phyloP scores from a whole-genome alignment of 768 basidiomycete species.

The Tricholoma furcatifolium region DNA sequence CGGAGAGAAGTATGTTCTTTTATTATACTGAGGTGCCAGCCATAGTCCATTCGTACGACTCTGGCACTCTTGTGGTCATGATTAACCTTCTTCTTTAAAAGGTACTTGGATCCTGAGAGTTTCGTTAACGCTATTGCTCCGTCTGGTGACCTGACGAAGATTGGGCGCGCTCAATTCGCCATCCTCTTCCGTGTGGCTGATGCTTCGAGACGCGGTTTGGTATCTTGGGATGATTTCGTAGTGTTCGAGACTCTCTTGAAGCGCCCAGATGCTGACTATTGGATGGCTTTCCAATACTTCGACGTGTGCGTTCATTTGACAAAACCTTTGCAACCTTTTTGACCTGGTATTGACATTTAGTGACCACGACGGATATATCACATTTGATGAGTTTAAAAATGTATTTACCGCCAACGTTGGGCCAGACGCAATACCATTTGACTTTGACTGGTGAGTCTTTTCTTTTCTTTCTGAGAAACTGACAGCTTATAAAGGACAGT shows the following conservation, averaged over 20 bases:
- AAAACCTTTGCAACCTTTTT: neutral
- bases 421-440: conserved; percentile 84
- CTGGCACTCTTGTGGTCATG: conserved; percentile 9
- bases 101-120: conserved; percentile 82
- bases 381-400: conserved; percentile 92
- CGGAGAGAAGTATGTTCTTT: conserved; percentile 73
- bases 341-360: conserved; percentile 37
- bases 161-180: conserved; percentile 84
- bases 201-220: conserved; percentile 65
- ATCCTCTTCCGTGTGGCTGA: conserved; percentile 91
- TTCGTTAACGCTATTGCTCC: conserved; percentile 97
- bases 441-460: conserved; percentile 79
- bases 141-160: conserved; percentile 78
- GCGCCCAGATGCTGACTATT: conserved; percentile 94
- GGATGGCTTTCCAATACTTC: conserved; percentile 95
- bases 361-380: conserved; percentile 89
- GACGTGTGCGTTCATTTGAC: conserved; percentile 67
- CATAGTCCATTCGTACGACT: conserved; percentile 1
- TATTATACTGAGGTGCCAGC: conserved; percentile 2
- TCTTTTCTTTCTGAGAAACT: neutral
- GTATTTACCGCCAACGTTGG: conserved; percentile 83
- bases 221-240: conserved; percentile 95
- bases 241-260: conserved; percentile 94
- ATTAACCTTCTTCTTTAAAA: conserved; percentile 30
- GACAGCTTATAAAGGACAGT: conserved; percentile 31